Percentiles rank a stretch among this genome's conserved stretches.
Conservation (phyloP, 2,329 filamentous ascomycete genomes). For the Colletotrichum sojae region DNA sequence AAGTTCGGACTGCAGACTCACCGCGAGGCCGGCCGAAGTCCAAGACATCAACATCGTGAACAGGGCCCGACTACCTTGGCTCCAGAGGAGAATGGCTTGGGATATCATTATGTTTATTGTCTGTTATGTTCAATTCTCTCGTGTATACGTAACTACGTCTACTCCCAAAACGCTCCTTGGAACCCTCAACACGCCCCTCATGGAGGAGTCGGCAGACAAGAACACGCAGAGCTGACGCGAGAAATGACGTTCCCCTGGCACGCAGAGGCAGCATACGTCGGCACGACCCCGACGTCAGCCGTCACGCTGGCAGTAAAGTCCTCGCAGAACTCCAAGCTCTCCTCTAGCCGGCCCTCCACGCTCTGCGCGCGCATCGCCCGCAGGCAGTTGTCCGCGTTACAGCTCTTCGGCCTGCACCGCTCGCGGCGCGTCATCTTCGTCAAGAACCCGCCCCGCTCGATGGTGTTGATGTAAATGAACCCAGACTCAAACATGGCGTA, state of each 20-base stretch:
- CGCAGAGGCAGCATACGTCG: conserved; percentile 40
- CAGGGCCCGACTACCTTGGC: too few relatives aligned
- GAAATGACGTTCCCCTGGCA: conserved; percentile 20
- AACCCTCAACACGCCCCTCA: neutral
- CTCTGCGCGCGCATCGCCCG: conserved; percentile 40
- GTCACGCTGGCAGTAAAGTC: conserved; percentile 39
- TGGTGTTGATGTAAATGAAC: conserved; percentile 58
- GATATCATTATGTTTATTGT: too few relatives aligned
- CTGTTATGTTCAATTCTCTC: too few relatives aligned
- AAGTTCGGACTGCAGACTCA: too few relatives aligned
- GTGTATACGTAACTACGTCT: too few relatives aligned
- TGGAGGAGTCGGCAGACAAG: conserved; percentile 41
- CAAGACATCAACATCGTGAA: too few relatives aligned
- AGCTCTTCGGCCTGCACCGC: conserved; percentile 42
- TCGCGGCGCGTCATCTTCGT: conserved; percentile 50
- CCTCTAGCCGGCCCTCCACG: conserved; percentile 40
- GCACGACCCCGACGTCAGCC: conserved; percentile 42
- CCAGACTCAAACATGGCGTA: conserved; percentile 60
- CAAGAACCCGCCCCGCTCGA: conserved; percentile 58
- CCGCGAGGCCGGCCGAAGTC: too few relatives aligned
- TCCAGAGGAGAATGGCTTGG: too few relatives aligned
- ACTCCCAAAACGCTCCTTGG: too few relatives aligned
- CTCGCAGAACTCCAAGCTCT: conserved; percentile 42
- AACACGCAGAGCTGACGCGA: conserved; percentile 40
- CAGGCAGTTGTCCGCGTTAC: conserved; percentile 43